Percentiles rank a stretch among this genome's conserved stretches.
phyloP scores from a whole-genome alignment of 1,284 basidiomycete genomes.

The Microbotryum violaceum region DNA sequence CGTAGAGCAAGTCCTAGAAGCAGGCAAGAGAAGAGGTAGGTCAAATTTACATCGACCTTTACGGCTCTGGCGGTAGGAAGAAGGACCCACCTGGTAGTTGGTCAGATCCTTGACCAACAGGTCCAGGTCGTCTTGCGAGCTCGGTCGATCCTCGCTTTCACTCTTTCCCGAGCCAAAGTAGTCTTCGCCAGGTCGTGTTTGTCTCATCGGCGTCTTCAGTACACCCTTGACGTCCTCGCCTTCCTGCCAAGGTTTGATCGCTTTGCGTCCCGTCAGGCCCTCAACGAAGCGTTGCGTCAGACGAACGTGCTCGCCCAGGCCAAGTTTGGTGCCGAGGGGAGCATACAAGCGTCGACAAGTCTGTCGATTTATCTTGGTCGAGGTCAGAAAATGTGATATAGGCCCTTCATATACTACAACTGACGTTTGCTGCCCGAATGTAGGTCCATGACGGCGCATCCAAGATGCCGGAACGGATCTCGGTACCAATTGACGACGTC shows the following conservation, averaged over 20 bases:
- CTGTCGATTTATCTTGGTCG: too few species aligned
- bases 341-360: conserved; percentile 69
- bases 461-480: conserved; percentile 65
- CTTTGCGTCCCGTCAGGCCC: conserved; percentile 46
- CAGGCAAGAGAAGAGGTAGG: conserved; percentile 42
- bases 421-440: conserved; percentile 57
- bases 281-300: conserved; percentile 58
- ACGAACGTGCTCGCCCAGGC: conserved; percentile 70
- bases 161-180: conserved; percentile 17
- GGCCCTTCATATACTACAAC: too few species aligned
- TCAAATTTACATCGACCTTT: neutral
- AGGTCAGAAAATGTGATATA: too few species aligned
- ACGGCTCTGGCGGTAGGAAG: neutral
- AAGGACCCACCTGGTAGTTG: conserved; percentile 45
- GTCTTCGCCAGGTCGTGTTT: conserved; percentile 1
- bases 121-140: conserved; percentile 34
- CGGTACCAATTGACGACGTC: conserved; percentile 56
- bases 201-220: conserved; percentile 24
- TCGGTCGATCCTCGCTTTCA: neutral
- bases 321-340: conserved; percentile 71
- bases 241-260: neutral
- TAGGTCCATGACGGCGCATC: conserved; percentile 74
- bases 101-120: conserved; percentile 53
- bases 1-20: conserved; percentile 56
- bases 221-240: conserved; percentile 1